phyloP scores from a whole-genome alignment of 1,284 basidiomycete species.

The Cryptococcus sp. region DNA sequence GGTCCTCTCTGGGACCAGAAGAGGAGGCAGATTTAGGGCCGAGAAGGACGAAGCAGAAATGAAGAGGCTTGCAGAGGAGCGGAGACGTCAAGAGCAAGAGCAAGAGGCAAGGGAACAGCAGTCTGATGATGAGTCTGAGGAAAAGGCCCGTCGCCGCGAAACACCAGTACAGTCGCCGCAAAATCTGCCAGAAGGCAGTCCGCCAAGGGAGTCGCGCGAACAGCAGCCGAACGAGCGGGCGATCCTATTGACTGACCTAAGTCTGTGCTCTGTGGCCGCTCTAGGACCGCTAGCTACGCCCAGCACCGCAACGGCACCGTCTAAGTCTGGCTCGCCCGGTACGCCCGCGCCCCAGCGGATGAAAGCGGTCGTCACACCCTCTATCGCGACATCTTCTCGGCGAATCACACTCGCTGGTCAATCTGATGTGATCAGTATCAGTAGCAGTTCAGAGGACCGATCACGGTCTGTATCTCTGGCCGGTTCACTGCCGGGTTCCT shows the following conservation, averaged over 20 bases:
- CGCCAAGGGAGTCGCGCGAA: too few relatives aligned
- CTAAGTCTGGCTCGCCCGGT: too few relatives aligned
- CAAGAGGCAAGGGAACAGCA: conserved; percentile 5
- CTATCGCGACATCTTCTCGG: too few relatives aligned
- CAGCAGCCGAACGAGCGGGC: too few relatives aligned
- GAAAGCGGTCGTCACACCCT: too few relatives aligned
- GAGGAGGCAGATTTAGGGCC: conserved; percentile 27
- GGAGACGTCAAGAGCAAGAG: conserved; percentile 7
- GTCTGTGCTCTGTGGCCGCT: too few relatives aligned
- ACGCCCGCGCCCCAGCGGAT: too few relatives aligned
- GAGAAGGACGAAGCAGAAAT: conserved; percentile 15
- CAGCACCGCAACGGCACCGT: too few relatives aligned
- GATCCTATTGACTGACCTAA: too few relatives aligned
- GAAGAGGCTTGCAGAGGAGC: conserved; percentile 5
- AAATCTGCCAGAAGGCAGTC: not conserved
- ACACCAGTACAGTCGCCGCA: conserved; percentile 1
- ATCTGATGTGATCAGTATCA: too few relatives aligned
- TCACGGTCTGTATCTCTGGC: not conserved
- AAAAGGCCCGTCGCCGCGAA: not conserved
- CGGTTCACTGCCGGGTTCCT: not conserved
- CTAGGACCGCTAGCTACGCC: too few relatives aligned
- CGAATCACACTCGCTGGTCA: too few relatives aligned
- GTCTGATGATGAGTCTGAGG: conserved; percentile 10
- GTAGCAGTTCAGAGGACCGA: not conserved
- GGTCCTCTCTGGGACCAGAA: conserved; percentile 40